Conservation (phyloP, 805 yeast species). For the Wickerhamomyces mucosus region DNA sequence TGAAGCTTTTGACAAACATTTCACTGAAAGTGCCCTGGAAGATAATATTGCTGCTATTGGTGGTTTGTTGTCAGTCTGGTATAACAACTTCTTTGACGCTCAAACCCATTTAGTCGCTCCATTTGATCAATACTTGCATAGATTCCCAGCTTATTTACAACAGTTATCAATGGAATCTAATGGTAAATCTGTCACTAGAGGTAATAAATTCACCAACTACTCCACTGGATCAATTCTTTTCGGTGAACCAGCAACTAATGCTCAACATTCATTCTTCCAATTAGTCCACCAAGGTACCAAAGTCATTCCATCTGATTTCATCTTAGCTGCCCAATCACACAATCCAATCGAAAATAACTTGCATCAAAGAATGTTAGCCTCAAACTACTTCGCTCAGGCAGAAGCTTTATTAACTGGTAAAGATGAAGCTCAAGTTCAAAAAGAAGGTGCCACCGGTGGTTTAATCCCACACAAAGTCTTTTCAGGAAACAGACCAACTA, state of each 20-base stretch:
- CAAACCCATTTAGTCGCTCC: constrained; percentile 98
- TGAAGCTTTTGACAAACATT: constrained; percentile 93
- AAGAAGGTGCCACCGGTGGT: constrained; percentile 82
- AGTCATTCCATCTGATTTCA: constrained; percentile 93
- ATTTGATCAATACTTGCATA: constrained; percentile 95
- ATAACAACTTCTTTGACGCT: constrained; percentile 96
- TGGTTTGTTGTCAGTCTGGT: constrained; percentile 94
- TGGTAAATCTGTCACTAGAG: constrained; percentile 95
- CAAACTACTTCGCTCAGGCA: constrained; percentile 96
- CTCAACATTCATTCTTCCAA: constrained; percentile 99
- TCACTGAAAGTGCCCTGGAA: constrained; percentile 73
- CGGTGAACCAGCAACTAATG: constrained; percentile 98
- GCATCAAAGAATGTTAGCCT: constrained; percentile 98
- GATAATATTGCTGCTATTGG: constrained; percentile 90
- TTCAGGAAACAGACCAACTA: constrained; percentile 98
- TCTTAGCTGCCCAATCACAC: constrained; percentile 94
- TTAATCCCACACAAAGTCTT: constrained; percentile 93
- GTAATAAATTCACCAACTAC: constrained; percentile 83
- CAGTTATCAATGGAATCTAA: constrained; percentile 98
- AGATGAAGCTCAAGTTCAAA: constrained; percentile 69
- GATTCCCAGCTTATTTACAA: constrained; percentile 99
- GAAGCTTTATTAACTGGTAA: constrained; percentile 98
- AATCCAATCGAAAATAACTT: constrained; percentile 91
- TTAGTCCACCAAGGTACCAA: constrained; percentile 98
- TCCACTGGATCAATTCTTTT: constrained; percentile 93